Base-by-base conservation (phyloP, 129 eudicot species). In the Lactuca saligna region DNA sequence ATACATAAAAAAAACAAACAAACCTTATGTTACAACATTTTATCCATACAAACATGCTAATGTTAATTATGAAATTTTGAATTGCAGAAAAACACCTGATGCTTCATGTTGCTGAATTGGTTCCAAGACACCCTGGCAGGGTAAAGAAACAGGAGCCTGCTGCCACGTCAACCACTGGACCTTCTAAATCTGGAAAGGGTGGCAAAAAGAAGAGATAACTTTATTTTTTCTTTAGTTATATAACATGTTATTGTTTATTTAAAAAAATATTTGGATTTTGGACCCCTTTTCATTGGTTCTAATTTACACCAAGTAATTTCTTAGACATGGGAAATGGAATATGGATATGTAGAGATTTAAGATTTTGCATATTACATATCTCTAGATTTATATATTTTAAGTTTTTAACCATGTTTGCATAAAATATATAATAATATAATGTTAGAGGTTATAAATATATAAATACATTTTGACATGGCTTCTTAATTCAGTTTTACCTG, bases 61-160 rank as follows among this genome's bases (percentile, higher is more conserved):
- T 56, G 31, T 69, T 39, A 54, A 39, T 25, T 8, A 16, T 54
- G 41, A 32, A 14, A n/a, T 55, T 38, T 55, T 4, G 57, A 55
- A 58, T 75, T 75, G 78, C 95, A 91, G 97, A 85, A 64, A 91
- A 91, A 75, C 93, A 83, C 51, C 57, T 91, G 78, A 91, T 91
- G 97, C 65, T 82, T 61, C 79, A 81, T 20, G 75, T 91, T 38
- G 90, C 91, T 9, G 94, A 91, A 79, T 74, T 91, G 93, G 97
- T 88, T 56, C 96, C 94, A 0, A 78, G 91, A 67, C 97, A 88
- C 76, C 86, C 92, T 15, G 96, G 96, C 41, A 84, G 96, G 63
- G 80, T 82, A 12, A 91, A 85, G 88, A 91, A 91, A 77, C 96
- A 82, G 63, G 96, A 85, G 81, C 59, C 90, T 65, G 87, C 85